phyloP scores from a whole-genome alignment of 305 asterid genomes.

The Fraxinus floribunda region DNA sequence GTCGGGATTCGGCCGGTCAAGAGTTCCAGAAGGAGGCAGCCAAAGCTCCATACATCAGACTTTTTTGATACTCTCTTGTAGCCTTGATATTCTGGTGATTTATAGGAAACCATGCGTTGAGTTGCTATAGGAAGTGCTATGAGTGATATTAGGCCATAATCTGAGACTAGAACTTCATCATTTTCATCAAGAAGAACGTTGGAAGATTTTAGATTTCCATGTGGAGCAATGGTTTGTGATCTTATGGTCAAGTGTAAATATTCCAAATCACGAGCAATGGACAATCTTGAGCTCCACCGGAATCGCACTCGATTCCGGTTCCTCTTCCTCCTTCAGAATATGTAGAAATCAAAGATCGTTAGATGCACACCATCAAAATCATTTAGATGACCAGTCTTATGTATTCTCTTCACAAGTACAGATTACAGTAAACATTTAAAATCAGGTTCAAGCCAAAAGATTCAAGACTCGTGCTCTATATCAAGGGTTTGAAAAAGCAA shows the following conservation, averaged over 20 bases:
- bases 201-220: slow-evolving; percentile 63
- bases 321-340: slow-evolving; percentile 48
- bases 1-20: slow-evolving; percentile 55
- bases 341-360: too few relatives aligned
- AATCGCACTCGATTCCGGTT: slow-evolving; percentile 51
- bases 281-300: slow-evolving; percentile 66
- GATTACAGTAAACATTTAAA: not conserved
- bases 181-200: slow-evolving; percentile 63
- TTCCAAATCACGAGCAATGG: slow-evolving; percentile 56
- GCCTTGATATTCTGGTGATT: slow-evolving; percentile 54
- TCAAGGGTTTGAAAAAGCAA: not conserved
- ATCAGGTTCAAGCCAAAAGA: not conserved
- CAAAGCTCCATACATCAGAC: slow-evolving; percentile 76
- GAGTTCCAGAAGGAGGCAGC: slow-evolving; percentile 66
- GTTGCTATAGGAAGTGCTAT: slow-evolving; percentile 53
- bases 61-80: slow-evolving; percentile 50
- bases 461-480: not conserved
- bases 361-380: too few relatives aligned
- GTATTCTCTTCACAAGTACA: not conserved
- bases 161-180: slow-evolving; percentile 51
- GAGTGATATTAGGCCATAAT: slow-evolving; percentile 59
- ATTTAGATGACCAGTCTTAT: too few relatives aligned
- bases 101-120: slow-evolving; percentile 60
- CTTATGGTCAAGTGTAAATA: slow-evolving; percentile 51
- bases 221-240: slow-evolving; percentile 45